These are phyloP conservation scores for Papilionanthe hybrid DNA, from an alignment of 116 monocot species.

Conservation along the genomic window DNA sequence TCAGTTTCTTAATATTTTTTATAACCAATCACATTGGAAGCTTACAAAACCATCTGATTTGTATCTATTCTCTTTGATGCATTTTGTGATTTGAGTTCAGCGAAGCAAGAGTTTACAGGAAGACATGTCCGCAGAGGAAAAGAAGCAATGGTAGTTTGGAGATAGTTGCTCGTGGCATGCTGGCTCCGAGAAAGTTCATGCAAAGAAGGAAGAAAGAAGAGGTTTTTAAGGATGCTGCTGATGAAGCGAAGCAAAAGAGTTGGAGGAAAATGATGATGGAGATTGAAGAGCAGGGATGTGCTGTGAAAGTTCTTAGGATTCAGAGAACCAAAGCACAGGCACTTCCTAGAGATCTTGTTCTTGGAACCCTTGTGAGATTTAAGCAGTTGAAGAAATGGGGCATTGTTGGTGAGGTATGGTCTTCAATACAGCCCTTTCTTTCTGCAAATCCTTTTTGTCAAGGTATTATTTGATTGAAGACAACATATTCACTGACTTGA, in stretches of 20 bases:
- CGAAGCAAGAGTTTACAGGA: conserved; percentile 31
- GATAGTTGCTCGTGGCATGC: conserved; percentile 65
- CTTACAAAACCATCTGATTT: not conserved
- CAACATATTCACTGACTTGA: not conserved
- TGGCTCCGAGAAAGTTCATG: conserved; percentile 93
- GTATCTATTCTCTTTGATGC: not conserved
- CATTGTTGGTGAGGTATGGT: conserved; percentile 73
- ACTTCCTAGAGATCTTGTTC: conserved; percentile 67
- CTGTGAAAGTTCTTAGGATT: conserved; percentile 48
- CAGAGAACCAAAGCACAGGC: conserved; percentile 38
- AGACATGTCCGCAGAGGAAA: conserved; percentile 14
- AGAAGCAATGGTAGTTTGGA: conserved; percentile 38
- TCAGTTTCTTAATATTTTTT: not conserved
- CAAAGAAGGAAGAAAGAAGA: conserved; percentile 71
- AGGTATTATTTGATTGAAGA: not conserved
- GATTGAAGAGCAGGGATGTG: conserved; percentile 72
- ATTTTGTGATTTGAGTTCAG: conserved; percentile 21
- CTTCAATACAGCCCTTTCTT: not conserved
- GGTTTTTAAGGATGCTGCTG: conserved; percentile 67
- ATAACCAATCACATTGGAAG: not conserved
- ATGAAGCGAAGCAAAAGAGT: conserved; percentile 63
- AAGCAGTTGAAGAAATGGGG: conserved; percentile 94
- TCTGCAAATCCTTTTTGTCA: not conserved
- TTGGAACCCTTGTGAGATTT: conserved; percentile 88
- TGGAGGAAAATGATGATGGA: conserved; percentile 88